Evolutionary conservation across 2,329 filamentous ascomycete species (phyloP), one percentile per base, ranked within the genome.

Genomic region (Calonectria montana): DNA sequence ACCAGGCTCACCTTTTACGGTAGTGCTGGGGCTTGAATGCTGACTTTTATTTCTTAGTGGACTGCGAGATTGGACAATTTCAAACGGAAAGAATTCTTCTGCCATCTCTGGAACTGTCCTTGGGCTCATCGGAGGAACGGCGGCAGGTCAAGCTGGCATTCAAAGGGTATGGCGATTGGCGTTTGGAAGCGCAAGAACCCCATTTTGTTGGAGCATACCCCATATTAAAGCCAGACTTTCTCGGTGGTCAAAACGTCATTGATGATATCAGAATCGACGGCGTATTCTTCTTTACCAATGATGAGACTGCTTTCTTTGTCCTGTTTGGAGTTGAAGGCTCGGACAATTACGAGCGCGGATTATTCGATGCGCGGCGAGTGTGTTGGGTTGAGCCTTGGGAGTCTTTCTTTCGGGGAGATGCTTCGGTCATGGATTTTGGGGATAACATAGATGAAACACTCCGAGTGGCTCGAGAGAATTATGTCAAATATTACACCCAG

Each of bases 311-410:
- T 3, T 65, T 31, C n/a, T 65, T 65, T 27, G 63, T 65, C 23
- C 15, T 65, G 6, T 21, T 55, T 18, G 63, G 63, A 4, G 31
- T 39, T 7, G 45, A 41, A 25, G 47, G 63, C 35, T 16, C 63
- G 7, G 63, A 65, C 16, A 65, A 27, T 18, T 29, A 55, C 23
- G 63, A 53, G 18, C 63, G 47, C 23, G 63, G 47, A 55, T 25
- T 23, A 31, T 39, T 35, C 7, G 47, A 65, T n/a, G 31, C 63
- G 16, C 31, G 41, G 16, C 47, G 48, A 4, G 21, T 55, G 16
- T 65, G 63, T 10, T 65, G 63, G 63, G 21, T 65, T n/a, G 47
- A 65, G 18, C 21, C 45, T 7, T 65, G 63, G 47, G 47, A 65
- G 8, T 55, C 63, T 6, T 53, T 65, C 18, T 39, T 59, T 16